Conservation (phyloP, 2,329 filamentous ascomycete genomes). For the Penicillium nordicum region DNA sequence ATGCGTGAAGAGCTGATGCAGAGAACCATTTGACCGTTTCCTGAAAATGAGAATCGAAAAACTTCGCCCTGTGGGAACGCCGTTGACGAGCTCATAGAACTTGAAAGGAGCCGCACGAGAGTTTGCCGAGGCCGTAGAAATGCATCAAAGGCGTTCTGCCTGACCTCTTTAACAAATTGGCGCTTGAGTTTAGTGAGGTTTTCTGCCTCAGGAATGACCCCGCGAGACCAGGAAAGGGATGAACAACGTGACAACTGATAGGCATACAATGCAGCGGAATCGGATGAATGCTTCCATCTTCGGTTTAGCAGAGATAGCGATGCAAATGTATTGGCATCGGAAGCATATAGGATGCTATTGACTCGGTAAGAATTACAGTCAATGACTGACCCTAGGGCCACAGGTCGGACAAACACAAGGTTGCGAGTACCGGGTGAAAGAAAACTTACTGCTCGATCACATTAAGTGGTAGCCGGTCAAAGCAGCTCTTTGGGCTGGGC, state of each 20-base stretch:
- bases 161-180: constrained; percentile 66
- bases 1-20: constrained; percentile 84
- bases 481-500: constrained; percentile 4
- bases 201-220: constrained; percentile 40
- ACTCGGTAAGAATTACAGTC: constrained; percentile 19
- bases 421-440: neutral
- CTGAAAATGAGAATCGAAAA: constrained; percentile 78
- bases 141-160: constrained; percentile 73
- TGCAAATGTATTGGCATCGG: constrained; percentile 48
- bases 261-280: constrained; percentile 45
- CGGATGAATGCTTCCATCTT: constrained; percentile 44
- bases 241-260: constrained; percentile 46
- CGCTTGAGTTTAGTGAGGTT: constrained; percentile 59
- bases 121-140: constrained; percentile 69
- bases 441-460: constrained; percentile 22
- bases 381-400: neutral
- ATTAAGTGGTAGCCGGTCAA: constrained; percentile 22
- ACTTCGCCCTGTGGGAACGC: constrained; percentile 77
- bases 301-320: constrained; percentile 46
- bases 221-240: constrained; percentile 40
- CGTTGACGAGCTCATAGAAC: constrained; percentile 77
- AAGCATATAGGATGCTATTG: constrained; percentile 46
- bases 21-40: constrained; percentile 68
- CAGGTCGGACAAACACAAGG: neutral
- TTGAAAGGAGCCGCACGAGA: constrained; percentile 75